These are phyloP conservation scores for Bathelium albidoporum DNA, from an alignment of 495 filamentous ascomycete species.

Conservation along the genomic window DNA sequence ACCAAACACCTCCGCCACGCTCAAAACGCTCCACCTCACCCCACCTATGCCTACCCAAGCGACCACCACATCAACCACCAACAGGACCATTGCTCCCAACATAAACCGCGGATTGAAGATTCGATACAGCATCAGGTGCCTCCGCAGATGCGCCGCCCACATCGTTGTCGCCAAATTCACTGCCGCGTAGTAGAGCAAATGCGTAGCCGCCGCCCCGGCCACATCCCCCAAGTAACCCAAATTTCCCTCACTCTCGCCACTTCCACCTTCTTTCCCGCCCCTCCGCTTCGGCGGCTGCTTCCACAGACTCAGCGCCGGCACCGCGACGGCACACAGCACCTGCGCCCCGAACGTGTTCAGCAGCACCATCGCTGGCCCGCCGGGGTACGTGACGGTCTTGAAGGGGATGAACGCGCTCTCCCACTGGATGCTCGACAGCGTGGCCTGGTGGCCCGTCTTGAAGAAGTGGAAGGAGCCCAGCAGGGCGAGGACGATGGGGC, in stretches of 20 bases:
- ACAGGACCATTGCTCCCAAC: conserved; percentile 60
- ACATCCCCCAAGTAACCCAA: conserved; percentile 56
- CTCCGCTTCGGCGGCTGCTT: conserved; percentile 46
- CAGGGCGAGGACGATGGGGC: conserved; percentile 71
- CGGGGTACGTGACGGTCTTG: conserved; percentile 74
- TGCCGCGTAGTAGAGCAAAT: conserved; percentile 70
- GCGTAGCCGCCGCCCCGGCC: conserved; percentile 56
- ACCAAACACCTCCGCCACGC: conserved; percentile 83
- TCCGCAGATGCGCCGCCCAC: conserved; percentile 74
- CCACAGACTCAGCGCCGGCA: conserved; percentile 80
- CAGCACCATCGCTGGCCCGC: conserved; percentile 68
- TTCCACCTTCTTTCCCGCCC: not conserved
- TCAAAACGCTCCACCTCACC: conserved; percentile 59
- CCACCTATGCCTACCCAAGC: conserved; percentile 58
- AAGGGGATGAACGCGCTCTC: conserved; percentile 91
- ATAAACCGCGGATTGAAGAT: conserved; percentile 88
- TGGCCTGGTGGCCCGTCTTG: conserved; percentile 95
- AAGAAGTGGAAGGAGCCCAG: conserved; percentile 91
- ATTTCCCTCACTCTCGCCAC: conserved; percentile 12
- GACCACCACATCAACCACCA: conserved; percentile 67
- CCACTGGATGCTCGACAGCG: conserved; percentile 85
- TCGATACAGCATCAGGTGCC: conserved; percentile 96
- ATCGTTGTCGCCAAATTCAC: conserved; percentile 74
- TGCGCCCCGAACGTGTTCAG: conserved; percentile 86
- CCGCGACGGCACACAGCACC: conserved; percentile 65